Evolutionary conservation across 495 filamentous ascomycete species (phyloP).

Genomic region (Achaetomiella virescens): DNA sequence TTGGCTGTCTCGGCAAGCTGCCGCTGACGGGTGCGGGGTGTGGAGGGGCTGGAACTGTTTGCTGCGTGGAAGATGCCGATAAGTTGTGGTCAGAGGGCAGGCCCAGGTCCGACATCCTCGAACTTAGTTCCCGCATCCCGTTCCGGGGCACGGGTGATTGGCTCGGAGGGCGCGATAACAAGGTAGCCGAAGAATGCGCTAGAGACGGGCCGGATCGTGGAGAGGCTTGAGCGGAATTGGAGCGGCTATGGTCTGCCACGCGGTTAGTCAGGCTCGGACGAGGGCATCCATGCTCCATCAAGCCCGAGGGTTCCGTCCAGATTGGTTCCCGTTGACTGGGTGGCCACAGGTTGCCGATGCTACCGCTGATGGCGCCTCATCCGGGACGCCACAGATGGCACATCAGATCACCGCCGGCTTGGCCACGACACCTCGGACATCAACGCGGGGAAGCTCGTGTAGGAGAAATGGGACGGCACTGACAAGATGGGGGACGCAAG

Average conservation of each 20-base stretch:
- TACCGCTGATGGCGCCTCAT: neutral
- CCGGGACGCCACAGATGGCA: neutral
- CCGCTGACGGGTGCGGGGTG: neutral
- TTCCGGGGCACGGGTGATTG: slow-evolving; percentile 1
- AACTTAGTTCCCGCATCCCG: neutral
- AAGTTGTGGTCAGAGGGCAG: neutral
- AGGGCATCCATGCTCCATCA: neutral
- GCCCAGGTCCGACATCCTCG: slow-evolving; percentile 3
- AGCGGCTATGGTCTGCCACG: neutral
- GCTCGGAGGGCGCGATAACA: neutral
- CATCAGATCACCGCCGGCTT: too few species aligned
- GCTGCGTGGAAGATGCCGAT: neutral
- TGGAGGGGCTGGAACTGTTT: neutral
- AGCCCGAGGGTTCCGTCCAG: too few species aligned
- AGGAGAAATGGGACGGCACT: too few species aligned
- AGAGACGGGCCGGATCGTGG: neutral
- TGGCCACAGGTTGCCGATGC: too few species aligned
- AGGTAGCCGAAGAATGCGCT: neutral
- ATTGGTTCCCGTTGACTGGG: too few species aligned
- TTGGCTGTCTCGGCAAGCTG: neutral
- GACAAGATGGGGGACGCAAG: too few species aligned
- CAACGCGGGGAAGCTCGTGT: too few species aligned
- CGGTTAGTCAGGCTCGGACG: neutral
- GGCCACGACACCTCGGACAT: too few species aligned
- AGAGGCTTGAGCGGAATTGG: too few species aligned